Base-by-base conservation (phyloP, 148 eudicot genomes). In the Cornus kousa region DNA sequence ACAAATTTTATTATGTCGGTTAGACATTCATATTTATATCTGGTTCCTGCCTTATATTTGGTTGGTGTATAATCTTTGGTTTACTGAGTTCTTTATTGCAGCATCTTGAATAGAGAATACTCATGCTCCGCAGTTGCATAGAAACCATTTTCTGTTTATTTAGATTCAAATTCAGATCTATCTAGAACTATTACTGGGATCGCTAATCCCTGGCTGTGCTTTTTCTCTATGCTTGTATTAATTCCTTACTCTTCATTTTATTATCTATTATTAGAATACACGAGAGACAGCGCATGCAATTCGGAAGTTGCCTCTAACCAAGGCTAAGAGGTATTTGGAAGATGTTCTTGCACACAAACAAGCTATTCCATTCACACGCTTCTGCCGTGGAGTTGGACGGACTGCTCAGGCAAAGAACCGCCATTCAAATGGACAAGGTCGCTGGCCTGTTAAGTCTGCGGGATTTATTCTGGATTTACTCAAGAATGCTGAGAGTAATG, bases 371-470 rank as follows among this genome's bases (percentile, higher is more conserved):
- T 87, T 90, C 83, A 89, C 91, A 14, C 90, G 94, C 62, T 88
- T 88, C 84, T 90, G 94, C 77, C 67, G 94, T 0, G 94, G 93
- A 39, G 90, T 90, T 80, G 93, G 93, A 16, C 80, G 93, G 31
- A 90, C 93, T 78, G 91, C 93, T 67, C 93, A 90, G 74, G 94
- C 94, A 6, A 90, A 90, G 81, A 90, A 87, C 84, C 82, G 90
- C 12, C 94, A 90, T 60, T 87, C 90, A 20, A 90, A 90, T 84
- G 94, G 94, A 20, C 94, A 90, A 76, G 91, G 91, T 19, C 90
- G 91, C 39, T 90, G 94, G 94, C 94, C 91, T 28, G 89, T 68
- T 39, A 90, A 90, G 59, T 90, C 94, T 22, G 91, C 90, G 0
- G 84, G 83, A 67, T 87, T 85, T 77, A 86, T 90, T 77, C 81